Evolutionary conservation across 805 yeast genomes (phyloP).

Genomic region (Tetrapisispora pingtungensis): DNA sequence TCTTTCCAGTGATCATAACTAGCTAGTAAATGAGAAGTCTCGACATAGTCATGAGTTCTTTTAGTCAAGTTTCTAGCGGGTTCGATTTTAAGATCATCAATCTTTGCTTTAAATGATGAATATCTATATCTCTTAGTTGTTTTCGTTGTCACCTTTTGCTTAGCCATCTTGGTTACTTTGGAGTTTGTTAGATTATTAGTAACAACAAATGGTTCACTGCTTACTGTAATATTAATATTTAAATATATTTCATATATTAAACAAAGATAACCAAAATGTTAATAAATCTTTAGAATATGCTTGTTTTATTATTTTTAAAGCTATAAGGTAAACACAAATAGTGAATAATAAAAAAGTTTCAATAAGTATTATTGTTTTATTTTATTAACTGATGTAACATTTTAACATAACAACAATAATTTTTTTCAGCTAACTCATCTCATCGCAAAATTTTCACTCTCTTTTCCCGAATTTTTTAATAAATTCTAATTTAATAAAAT

Average conservation of each 20-base stretch:
- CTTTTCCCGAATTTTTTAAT: background rate
- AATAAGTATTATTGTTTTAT: too few species aligned
- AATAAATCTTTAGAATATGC: too few species aligned
- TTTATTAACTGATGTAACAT: too few species aligned
- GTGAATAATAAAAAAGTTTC: too few species aligned
- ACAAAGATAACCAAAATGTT: too few species aligned
- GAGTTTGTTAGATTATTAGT: background rate
- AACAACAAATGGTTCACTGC: background rate
- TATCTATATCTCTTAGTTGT: constrained; percentile 51
- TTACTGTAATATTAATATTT: too few species aligned
- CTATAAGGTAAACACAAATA: too few species aligned
- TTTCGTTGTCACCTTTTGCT: constrained; percentile 40
- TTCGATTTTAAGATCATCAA: constrained; percentile 76
- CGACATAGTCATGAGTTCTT: constrained; percentile 60
- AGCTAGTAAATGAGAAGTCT: constrained; percentile 67
- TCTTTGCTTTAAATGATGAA: constrained; percentile 71
- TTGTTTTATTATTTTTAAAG: too few species aligned
- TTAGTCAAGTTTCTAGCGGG: constrained; percentile 48
- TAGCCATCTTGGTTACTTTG: too few species aligned
- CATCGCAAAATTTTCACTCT: constrained; percentile 3
- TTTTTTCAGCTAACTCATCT: constrained; percentile 2
- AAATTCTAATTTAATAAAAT: too few species aligned
- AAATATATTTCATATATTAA: too few species aligned
- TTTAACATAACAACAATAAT: background rate
- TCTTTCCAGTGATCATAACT: constrained; percentile 84